Base-by-base conservation (phyloP, 495 filamentous ascomycete species). In the Aspergillus wentii region DNA sequence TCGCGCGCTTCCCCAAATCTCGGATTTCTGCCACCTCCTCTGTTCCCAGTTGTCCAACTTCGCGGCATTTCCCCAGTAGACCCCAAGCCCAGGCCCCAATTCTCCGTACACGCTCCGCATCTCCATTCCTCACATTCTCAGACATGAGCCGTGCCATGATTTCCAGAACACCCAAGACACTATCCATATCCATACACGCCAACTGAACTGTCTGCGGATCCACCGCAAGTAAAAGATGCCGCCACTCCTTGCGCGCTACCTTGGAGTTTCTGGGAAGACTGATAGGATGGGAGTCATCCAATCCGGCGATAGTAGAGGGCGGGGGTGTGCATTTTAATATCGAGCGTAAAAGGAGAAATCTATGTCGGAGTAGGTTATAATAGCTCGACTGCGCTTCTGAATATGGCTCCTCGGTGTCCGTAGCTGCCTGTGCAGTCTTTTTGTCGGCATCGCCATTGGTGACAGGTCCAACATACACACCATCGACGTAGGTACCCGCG, bases 141-240 rank as follows among this genome's bases (percentile, higher is more conserved):
- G 68, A 66, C 45, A 68, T 49, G 16, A 70, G 43, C 5, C 60
- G 43, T n/a, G 56, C 63, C 33, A 72, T 41, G 2, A 67, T 52
- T 18, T 48, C 48, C 39, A 69, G 39, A 5, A 87, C 61, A 14
- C 68, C 64, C 13, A 88, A 50, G 3, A 83, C 74, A 40, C 64
- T 70, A 3, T 65, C 66, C 39, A 75, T 75, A 48, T 83, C 72
- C 78, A 91, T 82, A 14, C 72, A 71, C 1, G 79, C 81, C 13
- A 91, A 49, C 49, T 88, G 85, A 0, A 68, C 76, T 8, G 83
- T 82, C 11, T 72, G 59, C 6, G 87, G 87, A 33, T 81, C 75
- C 5, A 76, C 59, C 59, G 65, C 33, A 46, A 75, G 40, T 38
- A 80, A 29, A 17, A 74, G 68, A 47, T 77, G 51, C 38, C 66